phyloP scores from a whole-genome alignment of 495 filamentous ascomycete species.

The Trichoderma asperelloides region DNA sequence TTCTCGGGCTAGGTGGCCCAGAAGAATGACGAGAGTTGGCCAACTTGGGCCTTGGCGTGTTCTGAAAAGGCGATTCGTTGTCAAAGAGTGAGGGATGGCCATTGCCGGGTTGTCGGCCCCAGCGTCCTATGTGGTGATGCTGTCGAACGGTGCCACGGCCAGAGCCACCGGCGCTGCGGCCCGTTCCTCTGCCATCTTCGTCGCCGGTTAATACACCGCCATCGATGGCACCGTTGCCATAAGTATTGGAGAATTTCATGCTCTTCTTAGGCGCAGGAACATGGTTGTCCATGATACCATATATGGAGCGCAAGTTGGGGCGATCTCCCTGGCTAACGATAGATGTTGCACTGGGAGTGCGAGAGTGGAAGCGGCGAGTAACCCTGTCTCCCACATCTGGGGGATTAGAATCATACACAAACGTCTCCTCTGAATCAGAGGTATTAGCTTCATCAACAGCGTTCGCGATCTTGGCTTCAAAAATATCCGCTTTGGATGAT shows the following conservation, averaged over 20 bases:
- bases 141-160: slow-evolving; percentile 58
- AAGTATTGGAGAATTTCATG: slow-evolving; percentile 96
- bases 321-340: slow-evolving; percentile 75
- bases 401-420: slow-evolving; percentile 98
- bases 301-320: slow-evolving; percentile 49
- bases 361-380: slow-evolving; percentile 76
- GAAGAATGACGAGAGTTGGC: slow-evolving; percentile 49
- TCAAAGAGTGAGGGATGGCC: slow-evolving; percentile 67
- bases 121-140: slow-evolving; percentile 63
- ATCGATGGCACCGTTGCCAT: slow-evolving; percentile 53
- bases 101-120: slow-evolving; percentile 53
- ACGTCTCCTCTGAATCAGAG: slow-evolving; percentile 92
- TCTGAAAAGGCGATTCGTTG: slow-evolving; percentile 61
- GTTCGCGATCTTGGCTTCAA: slow-evolving; percentile 91
- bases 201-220: slow-evolving; percentile 39
- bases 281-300: slow-evolving; percentile 51
- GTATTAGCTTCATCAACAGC: slow-evolving; percentile 88
- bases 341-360: slow-evolving; percentile 90
- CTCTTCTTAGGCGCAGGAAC: slow-evolving; percentile 76
- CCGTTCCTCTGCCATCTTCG: slow-evolving; percentile 50
- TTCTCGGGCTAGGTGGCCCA: slow-evolving; percentile 44
- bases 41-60: slow-evolving; percentile 29
- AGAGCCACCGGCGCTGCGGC: slow-evolving; percentile 51
- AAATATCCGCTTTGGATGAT: slow-evolving; percentile 95
- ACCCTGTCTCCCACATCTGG: slow-evolving; percentile 66